A percentile compares a stretch with the other conserved stretches of the same genome.
Evolutionary conservation across 345 rosid species (phyloP).

Genomic region (Bruguiera parviflora): DNA sequence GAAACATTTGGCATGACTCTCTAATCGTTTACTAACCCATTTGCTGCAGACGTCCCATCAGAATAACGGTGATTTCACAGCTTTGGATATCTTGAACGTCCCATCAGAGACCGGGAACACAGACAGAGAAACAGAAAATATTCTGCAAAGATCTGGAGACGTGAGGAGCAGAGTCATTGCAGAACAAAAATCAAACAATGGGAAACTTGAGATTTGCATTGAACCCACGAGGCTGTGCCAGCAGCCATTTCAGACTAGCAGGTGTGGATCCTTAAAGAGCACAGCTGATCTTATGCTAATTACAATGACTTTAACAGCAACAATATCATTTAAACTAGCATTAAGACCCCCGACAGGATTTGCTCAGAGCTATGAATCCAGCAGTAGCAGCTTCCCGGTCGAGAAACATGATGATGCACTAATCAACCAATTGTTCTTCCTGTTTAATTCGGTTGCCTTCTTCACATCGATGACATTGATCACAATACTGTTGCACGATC

Average conservation of each 20-base stretch:
- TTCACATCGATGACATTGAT: slow-evolving; percentile 15
- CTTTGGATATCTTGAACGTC: slow-evolving; percentile 8
- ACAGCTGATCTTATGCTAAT: not conserved
- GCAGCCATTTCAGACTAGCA: not conserved
- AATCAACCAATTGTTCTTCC: slow-evolving; percentile 1
- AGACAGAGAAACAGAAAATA: not conserved
- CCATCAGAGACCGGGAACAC: not conserved
- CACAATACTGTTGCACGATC: slow-evolving; percentile 5
- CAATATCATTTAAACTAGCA: slow-evolving; percentile 2
- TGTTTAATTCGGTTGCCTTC: slow-evolving; percentile 18
- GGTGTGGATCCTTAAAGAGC: not conserved
- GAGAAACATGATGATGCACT: not conserved
- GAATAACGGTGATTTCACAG: slow-evolving; percentile 10
- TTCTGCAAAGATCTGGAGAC: slow-evolving; percentile 3
- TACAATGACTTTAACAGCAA: not conserved
- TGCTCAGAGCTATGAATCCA: not conserved
- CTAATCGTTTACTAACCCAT: not conserved
- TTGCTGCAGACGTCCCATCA: slow-evolving; percentile 3
- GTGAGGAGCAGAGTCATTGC: not conserved
- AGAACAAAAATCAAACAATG: not conserved
- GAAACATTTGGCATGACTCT: not conserved
- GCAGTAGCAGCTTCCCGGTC: no score
- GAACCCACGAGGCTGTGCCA: not conserved
- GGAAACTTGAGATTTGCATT: not conserved
- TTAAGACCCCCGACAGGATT: not conserved